Base-by-base conservation (phyloP, 495 filamentous ascomycete species). In the Chlorociboria aeruginascens region DNA sequence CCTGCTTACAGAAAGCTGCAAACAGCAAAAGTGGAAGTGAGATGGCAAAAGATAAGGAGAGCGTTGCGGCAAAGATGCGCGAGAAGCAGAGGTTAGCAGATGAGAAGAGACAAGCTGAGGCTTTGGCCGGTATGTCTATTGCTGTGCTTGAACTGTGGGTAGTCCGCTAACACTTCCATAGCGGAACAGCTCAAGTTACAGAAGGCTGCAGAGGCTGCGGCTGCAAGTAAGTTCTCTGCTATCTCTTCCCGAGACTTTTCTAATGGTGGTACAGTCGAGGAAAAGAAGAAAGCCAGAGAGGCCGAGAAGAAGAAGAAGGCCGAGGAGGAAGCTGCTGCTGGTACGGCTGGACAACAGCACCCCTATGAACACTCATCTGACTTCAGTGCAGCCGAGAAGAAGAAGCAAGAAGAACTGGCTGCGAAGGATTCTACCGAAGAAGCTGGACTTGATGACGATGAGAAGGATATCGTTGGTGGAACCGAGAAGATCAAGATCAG, bases 21-120 rank as follows among this genome's bases (percentile, higher is more conserved):
- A 69, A 65, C 58, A 63, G 40, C 57, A 74, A 76, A 72, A 71
- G 72, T 55, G 89, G 89, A 30, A 69, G 70, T 31, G 79, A 92
- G 62, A 80, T 80, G 61, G 69, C 74, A 52, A 77, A 76, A 45
- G 71, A 80, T 42, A 89, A 89, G 67, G 86, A 94, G 61, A 67
- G 75, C 33, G 76, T 77, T 42, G 89, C 89, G 16, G 72, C 74
- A 33, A 88, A 86, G 63, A 96, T 96, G 89, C 76, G 85, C 33
- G 76, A 82, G 65, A 96, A 96, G 74, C 89, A 96, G 67, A 25
- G 4, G 20, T 25, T 25, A 25, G 20, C 20, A 25, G 20, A 25
- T 25, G 20, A 25, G 20, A 25, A 25, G 20, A 25, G 20, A 25
- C 20, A 25, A 25, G 20, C 20, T 25, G 20, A 25, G 20, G 20